These are phyloP conservation scores for Lactarius tabidus DNA, from an alignment of 768 basidiomycete species.

Conservation along the genomic window DNA sequence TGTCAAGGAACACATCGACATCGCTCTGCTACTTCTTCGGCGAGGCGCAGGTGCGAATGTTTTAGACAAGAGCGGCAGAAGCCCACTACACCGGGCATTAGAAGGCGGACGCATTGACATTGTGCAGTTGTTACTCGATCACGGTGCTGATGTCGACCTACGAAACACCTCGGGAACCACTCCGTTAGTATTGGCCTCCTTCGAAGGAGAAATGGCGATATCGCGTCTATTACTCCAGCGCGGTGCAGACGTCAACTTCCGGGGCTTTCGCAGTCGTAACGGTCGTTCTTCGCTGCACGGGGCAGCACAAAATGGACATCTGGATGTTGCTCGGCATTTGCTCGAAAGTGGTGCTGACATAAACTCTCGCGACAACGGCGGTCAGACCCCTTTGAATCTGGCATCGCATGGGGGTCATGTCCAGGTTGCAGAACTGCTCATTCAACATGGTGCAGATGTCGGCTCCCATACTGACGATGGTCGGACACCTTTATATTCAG, in stretches of 20 bases:
- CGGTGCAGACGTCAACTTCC: too few species aligned
- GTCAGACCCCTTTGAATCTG: neutral
- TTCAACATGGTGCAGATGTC: neutral
- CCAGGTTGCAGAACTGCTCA: too few species aligned
- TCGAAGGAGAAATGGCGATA: too few species aligned
- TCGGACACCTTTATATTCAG: neutral
- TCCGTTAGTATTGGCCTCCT: neutral
- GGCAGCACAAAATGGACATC: too few species aligned
- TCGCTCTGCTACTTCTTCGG: neutral
- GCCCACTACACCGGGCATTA: neutral
- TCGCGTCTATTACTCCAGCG: too few species aligned
- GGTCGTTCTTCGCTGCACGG: too few species aligned
- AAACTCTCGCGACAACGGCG: too few species aligned
- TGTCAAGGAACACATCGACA: neutral
- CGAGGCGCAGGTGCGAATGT: constrained; percentile 1
- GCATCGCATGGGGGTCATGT: neutral
- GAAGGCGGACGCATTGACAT: neutral
- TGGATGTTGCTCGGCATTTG: neutral
- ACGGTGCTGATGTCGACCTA: too few species aligned
- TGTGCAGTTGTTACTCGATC: neutral
- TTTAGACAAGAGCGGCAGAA: neutral
- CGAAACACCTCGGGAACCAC: neutral
- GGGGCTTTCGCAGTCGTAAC: too few species aligned
- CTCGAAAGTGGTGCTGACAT: neutral
- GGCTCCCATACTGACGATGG: neutral